These are phyloP conservation scores for Entomortierella chlamydospora DNA, from an alignment of 192 early-diverging fungal species.

Conservation along the genomic window DNA sequence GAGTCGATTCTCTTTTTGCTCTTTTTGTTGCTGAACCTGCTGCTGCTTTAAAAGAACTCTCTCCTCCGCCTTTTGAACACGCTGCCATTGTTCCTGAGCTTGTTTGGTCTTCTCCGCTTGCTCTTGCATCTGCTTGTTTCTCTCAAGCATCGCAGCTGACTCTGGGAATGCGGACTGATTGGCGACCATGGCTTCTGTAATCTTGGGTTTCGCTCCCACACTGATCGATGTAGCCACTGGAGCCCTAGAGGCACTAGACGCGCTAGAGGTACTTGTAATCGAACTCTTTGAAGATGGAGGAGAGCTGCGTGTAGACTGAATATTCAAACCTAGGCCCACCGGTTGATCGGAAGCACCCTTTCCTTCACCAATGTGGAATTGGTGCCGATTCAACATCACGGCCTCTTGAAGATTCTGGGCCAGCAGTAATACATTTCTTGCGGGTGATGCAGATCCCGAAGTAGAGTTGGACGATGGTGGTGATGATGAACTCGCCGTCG, in stretches of 20 bases:
- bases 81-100: not conserved
- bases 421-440: constrained; percentile 10
- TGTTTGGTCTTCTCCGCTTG: not conserved
- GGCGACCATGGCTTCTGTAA: constrained; percentile 29
- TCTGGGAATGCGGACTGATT: constrained; percentile 34
- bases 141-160: constrained; percentile 27
- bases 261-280: too few relatives aligned
- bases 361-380: too few relatives aligned
- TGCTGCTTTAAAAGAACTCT: not conserved
- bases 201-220: not conserved
- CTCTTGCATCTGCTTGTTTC: constrained; percentile 8
- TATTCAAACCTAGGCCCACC: not conserved
- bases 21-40: not conserved
- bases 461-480: not conserved
- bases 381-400: not conserved
- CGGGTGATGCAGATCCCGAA: not conserved
- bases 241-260: too few relatives aligned
- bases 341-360: too few relatives aligned
- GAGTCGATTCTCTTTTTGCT: too few relatives aligned
- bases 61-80: constrained; percentile 10
- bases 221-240: too few relatives aligned
- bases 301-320: not conserved
- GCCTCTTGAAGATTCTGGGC: constrained; percentile 44
- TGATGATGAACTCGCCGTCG: not conserved
- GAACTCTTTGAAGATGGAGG: not conserved